Evolutionary conservation across 345 rosid genomes (phyloP), one percentile per base, ranked within the genome.

Genomic region (Gossypium australe): DNA sequence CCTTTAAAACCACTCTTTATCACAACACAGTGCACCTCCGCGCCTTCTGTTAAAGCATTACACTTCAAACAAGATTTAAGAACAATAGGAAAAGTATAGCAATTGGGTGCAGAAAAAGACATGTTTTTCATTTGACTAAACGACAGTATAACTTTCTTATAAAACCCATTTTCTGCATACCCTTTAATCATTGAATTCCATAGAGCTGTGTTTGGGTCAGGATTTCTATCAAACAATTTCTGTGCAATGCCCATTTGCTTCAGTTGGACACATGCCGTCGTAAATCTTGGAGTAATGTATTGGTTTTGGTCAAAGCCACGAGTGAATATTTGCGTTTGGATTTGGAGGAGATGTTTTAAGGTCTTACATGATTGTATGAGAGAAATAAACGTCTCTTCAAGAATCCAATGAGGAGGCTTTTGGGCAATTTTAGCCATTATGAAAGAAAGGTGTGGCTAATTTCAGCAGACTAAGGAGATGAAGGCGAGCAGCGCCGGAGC

Each of bases 131-230:
- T 90, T 22, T 41, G 67, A 48, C 77, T 43, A 57, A 84, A 90
- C 81, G 89, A 76, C 3, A 71, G 9, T 56, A 90, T 48, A 78
- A 84, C 90, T 60, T 89, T 83, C 20, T 70, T 48, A 71, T 76
- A 76, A 44, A 65, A 59, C 22, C 81, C 87, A 7, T 81, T 82
- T 10, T 62, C 80, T 6, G 77, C 75, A 73, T 84, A 87, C 62
- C 92, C 94, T 72, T 80, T 88, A 29, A 92, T 75, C 89, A 89
- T 78, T 7, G 91, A 89, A 43, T 94, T 94, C 92, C 90, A 89
- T 29, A 76, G 75, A 2, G 87, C 73, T 22, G 75, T 84, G 59
- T 76, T 84, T 38, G 86, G 90, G 12, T 79, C 72, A 64, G 85
- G 73, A 75, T 87, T 88, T 89, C 74, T 80, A 75, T 91, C 92